phyloP scores from a whole-genome alignment of 2,329 filamentous ascomycete species.

The Fusarium sp. region DNA sequence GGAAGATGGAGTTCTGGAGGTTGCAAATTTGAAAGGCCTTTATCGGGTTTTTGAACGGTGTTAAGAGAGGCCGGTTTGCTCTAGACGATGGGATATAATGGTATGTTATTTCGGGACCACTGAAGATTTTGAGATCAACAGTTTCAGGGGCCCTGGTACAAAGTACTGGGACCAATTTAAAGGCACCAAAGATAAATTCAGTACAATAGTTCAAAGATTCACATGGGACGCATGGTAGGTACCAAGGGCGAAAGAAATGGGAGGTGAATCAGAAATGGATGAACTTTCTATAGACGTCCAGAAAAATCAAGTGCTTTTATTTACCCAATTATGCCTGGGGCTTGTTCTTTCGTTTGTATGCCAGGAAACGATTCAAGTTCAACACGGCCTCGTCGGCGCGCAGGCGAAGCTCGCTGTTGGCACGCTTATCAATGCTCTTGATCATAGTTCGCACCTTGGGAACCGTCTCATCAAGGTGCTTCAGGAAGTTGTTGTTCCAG shows the following conservation, averaged over 20 bases:
- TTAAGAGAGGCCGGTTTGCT: conserved; percentile 52
- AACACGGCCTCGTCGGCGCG: conserved; percentile 68
- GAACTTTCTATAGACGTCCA: background rate
- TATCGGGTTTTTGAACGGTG: conserved; percentile 97
- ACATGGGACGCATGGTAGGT: background rate
- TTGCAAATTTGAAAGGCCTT: conserved; percentile 89
- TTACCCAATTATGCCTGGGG: conserved; percentile 44
- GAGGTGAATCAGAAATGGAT: background rate
- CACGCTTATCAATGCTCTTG: conserved; percentile 69
- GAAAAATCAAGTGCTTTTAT: conserved; percentile 17
- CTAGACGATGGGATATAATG: background rate
- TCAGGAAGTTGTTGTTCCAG: conserved; percentile 67
- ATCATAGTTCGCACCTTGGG: conserved; percentile 64
- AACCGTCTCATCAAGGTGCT: conserved; percentile 62
- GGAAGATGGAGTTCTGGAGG: conserved; percentile 78
- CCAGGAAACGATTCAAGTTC: conserved; percentile 68
- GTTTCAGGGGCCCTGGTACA: background rate
- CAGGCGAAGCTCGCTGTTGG: conserved; percentile 62
- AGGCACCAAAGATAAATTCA: background rate
- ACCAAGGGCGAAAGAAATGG: background rate
- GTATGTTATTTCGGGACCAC: conserved; percentile 1
- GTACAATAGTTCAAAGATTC: background rate
- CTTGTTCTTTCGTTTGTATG: conserved; percentile 69
- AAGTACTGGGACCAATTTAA: background rate
- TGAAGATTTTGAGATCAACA: background rate